Evolutionary conservation across 805 yeast genomes (phyloP).

Genomic region (Yamadazyma paraphyllophila): DNA sequence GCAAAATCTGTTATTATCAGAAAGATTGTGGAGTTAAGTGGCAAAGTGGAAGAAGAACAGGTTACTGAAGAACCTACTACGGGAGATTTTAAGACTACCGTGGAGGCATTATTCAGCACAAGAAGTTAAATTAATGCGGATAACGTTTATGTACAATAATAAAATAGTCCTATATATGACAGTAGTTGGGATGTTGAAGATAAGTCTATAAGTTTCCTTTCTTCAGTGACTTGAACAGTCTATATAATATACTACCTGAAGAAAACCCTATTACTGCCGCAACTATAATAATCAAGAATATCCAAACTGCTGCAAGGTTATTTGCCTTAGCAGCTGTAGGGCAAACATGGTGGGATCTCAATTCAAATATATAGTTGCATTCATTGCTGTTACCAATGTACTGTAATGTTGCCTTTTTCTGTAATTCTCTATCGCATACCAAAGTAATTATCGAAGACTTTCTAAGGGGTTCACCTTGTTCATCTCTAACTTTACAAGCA

Average conservation of each 20-base stretch:
- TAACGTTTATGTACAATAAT: neutral
- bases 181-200: neutral
- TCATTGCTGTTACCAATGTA: constrained; percentile 72
- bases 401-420: constrained; percentile 60
- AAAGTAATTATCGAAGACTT: constrained; percentile 69
- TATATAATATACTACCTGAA: constrained; percentile 38
- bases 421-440: constrained; percentile 74
- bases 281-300: constrained; percentile 30
- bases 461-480: constrained; percentile 46
- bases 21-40: constrained; percentile 13
- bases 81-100: constrained; percentile 13
- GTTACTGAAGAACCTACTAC: neutral
- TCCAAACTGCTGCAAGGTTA: constrained; percentile 57
- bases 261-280: constrained; percentile 38
- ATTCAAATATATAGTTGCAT: constrained; percentile 82
- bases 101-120: constrained; percentile 12
- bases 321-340: constrained; percentile 69
- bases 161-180: neutral
- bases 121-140: neutral
- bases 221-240: constrained; percentile 16
- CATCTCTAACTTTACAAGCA: constrained; percentile 44
- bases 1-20: constrained; percentile 25
- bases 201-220: neutral
- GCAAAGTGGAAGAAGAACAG: neutral
- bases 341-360: constrained; percentile 82